Percentiles rank a stretch among this genome's conserved stretches.
phyloP scores from a whole-genome alignment of 805 yeast species.

The Saccharomycopsis selenospora region DNA sequence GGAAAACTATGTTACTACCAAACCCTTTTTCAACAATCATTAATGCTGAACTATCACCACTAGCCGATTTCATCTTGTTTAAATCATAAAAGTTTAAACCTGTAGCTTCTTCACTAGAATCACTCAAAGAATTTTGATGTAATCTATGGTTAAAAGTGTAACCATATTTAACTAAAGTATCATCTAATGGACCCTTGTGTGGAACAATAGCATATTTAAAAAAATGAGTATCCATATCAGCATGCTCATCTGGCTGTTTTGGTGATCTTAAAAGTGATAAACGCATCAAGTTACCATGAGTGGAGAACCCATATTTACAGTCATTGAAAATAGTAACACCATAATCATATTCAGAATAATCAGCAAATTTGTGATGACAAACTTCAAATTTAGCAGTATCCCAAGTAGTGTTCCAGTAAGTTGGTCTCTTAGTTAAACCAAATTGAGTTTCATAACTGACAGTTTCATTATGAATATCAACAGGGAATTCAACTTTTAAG shows the following conservation, averaged over 20 bases:
- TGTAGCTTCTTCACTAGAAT: background rate
- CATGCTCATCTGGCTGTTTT: conserved; percentile 88
- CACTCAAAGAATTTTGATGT: conserved; percentile 13
- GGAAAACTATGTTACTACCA: conserved; percentile 28
- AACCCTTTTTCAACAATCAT: conserved; percentile 25
- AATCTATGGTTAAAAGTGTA: conserved; percentile 65
- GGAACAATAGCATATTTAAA: conserved; percentile 83
- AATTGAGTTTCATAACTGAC: conserved; percentile 93
- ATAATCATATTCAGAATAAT: conserved; percentile 75
- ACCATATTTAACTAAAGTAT: conserved; percentile 64
- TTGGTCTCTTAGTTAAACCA: conserved; percentile 86
- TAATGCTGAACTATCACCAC: conserved; percentile 11
- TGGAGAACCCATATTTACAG: conserved; percentile 84
- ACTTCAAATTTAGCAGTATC: conserved; percentile 96
- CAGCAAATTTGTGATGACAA: conserved; percentile 90
- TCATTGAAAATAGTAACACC: conserved; percentile 84
- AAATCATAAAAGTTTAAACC: conserved; percentile 9
- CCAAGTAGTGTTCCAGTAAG: conserved; percentile 93
- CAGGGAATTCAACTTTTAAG: conserved; percentile 92
- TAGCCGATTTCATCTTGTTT: conserved; percentile 7
- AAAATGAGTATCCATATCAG: conserved; percentile 86
- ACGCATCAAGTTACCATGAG: conserved; percentile 89
- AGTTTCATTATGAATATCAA: conserved; percentile 62
- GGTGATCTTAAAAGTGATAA: conserved; percentile 83
- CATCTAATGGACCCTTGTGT: conserved; percentile 60